These are phyloP conservation scores for Nakaseomyces nivariensis DNA, from an alignment of 1,139 yeast genomes.

Conservation along the genomic window DNA sequence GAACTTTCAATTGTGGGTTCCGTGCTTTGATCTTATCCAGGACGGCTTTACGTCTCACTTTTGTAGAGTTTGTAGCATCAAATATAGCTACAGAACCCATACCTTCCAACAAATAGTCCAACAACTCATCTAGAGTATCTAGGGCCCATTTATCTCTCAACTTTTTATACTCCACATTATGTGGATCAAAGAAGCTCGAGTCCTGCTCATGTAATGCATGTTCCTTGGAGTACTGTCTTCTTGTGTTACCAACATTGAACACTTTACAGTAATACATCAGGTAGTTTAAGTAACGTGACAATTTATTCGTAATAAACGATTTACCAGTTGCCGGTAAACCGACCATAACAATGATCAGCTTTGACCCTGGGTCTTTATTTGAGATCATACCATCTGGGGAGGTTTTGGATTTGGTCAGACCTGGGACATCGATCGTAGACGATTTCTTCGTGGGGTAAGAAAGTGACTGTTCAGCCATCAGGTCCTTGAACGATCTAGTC, in stretches of 20 bases:
- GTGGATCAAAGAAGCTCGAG: constrained; percentile 83
- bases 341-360: constrained; percentile 87
- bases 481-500: background rate
- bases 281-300: constrained; percentile 84
- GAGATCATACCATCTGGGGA: constrained; percentile 80
- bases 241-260: constrained; percentile 89
- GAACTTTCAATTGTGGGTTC: constrained; percentile 58
- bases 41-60: constrained; percentile 57
- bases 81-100: constrained; percentile 89
- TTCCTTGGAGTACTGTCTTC: constrained; percentile 54
- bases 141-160: constrained; percentile 92
- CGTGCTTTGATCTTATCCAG: constrained; percentile 61
- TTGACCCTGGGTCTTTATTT: constrained; percentile 60
- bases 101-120: constrained; percentile 71
- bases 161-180: constrained; percentile 51
- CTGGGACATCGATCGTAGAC: constrained; percentile 85
- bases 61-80: constrained; percentile 91
- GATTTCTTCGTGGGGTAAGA: constrained; percentile 36
- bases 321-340: constrained; percentile 92
- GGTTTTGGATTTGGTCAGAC: constrained; percentile 73
- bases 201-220: constrained; percentile 38
- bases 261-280: constrained; percentile 82
- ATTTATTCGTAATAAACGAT: constrained; percentile 82
- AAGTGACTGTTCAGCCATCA: constrained; percentile 1
- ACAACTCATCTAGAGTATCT: constrained; percentile 78